Evolutionary conservation across 2,329 filamentous ascomycete species (phyloP).

Genomic region (Diaporthe longicolla): DNA sequence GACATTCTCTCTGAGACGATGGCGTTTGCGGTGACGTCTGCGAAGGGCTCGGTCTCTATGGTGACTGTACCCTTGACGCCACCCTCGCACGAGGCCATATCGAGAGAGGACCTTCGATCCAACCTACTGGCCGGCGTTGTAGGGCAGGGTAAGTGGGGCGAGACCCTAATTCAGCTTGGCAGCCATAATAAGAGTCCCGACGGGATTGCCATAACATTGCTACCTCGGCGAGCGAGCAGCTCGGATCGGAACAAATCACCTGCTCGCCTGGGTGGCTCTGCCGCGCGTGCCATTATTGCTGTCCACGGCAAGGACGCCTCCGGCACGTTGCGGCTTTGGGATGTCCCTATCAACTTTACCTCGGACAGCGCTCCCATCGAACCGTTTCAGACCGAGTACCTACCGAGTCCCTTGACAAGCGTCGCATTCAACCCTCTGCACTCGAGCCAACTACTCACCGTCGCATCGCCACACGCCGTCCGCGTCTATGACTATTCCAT

Average conservation of each 20-base stretch:
- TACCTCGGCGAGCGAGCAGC: constrained; percentile 45
- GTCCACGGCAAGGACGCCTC: constrained; percentile 72
- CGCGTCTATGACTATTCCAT: constrained; percentile 74
- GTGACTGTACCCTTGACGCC: constrained; percentile 73
- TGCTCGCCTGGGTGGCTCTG: constrained; percentile 47
- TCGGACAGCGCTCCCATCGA: constrained; percentile 54
- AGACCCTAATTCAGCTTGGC: constrained; percentile 67
- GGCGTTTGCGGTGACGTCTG: constrained; percentile 73
- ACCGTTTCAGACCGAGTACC: constrained; percentile 73
- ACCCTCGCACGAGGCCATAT: constrained; percentile 72
- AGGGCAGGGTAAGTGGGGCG: constrained; percentile 75
- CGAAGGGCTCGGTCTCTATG: constrained; percentile 69
- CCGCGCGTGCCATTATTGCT: constrained; percentile 67
- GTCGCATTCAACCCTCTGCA: constrained; percentile 71
- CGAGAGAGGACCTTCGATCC: constrained; percentile 65
- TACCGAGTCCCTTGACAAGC: constrained; percentile 66
- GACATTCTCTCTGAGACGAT: constrained; percentile 69
- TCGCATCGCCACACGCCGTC: constrained; percentile 68
- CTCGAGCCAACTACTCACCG: constrained; percentile 70
- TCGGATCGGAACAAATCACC: constrained; percentile 54
- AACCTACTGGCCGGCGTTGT: constrained; percentile 67
- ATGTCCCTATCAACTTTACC: constrained; percentile 63
- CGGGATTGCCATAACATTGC: constrained; percentile 68
- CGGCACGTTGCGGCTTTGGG: constrained; percentile 71
- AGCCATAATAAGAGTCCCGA: constrained; percentile 68